Evolutionary conservation across 495 filamentous ascomycete species (phyloP).

Genomic region (Aeminium ludgeri): DNA sequence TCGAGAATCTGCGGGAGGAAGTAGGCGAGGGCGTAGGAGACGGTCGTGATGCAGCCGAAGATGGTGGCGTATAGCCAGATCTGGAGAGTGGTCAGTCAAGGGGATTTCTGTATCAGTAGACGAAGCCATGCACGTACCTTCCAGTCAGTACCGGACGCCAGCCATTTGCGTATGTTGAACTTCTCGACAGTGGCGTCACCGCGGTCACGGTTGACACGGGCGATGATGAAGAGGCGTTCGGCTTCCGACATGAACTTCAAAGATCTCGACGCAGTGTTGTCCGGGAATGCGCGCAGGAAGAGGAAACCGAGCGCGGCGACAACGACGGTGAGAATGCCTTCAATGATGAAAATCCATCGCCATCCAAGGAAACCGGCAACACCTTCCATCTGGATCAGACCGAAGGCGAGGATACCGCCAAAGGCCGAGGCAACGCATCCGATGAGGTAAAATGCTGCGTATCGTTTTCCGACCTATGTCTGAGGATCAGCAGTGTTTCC

Average conservation of each 20-base stretch:
- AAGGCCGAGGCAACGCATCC: conserved; percentile 16
- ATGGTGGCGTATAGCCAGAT: conserved; percentile 46
- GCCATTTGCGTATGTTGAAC: conserved; percentile 35
- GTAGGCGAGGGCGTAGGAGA: conserved; percentile 48
- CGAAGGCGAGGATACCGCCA: conserved; percentile 18
- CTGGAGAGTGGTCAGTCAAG: conserved; percentile 2
- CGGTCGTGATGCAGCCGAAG: conserved; percentile 42
- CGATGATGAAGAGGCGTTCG: conserved; percentile 28
- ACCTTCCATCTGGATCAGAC: conserved; percentile 14
- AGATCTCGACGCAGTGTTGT: not conserved
- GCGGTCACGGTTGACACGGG: conserved; percentile 41
- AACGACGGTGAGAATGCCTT: conserved; percentile 13
- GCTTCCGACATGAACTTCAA: not conserved
- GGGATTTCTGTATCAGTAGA: too few species aligned
- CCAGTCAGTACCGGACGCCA: conserved; percentile 31
- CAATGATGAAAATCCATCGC: conserved; percentile 14
- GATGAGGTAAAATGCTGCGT: conserved; percentile 19
- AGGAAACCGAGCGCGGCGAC: conserved; percentile 3
- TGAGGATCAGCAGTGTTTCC: too few species aligned
- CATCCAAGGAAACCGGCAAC: conserved; percentile 9
- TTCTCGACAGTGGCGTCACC: conserved; percentile 33
- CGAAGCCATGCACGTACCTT: conserved; percentile 26
- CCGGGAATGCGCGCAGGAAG: not conserved
- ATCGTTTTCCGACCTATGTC: conserved; percentile 6
- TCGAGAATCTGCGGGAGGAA: conserved; percentile 50